These are phyloP conservation scores for Fusarium clavum DNA, from an alignment of 2,329 filamentous ascomycete genomes.

Conservation along the genomic window DNA sequence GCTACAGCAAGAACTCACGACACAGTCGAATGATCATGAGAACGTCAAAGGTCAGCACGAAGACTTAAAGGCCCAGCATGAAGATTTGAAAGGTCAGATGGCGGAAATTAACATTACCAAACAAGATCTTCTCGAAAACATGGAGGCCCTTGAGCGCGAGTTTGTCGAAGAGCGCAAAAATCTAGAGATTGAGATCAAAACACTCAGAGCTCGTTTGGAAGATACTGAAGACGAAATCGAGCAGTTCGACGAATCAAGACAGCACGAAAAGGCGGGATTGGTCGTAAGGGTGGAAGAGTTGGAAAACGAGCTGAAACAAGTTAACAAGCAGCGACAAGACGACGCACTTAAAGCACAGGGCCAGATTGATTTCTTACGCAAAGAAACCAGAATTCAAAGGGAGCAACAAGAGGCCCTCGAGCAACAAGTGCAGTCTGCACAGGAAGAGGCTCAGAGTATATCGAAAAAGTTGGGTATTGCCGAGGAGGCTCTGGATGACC, in stretches of 20 bases:
- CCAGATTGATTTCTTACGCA: slow-evolving; percentile 71
- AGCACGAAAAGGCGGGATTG: slow-evolving; percentile 79
- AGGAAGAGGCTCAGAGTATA: slow-evolving; percentile 65
- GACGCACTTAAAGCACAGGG: slow-evolving; percentile 69
- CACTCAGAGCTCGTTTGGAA: slow-evolving; percentile 81
- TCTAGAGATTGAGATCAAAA: slow-evolving; percentile 82
- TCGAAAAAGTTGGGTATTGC: slow-evolving; percentile 62
- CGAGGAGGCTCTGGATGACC: slow-evolving; percentile 64
- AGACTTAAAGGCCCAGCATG: slow-evolving; percentile 64
- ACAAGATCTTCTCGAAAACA: slow-evolving; percentile 91
- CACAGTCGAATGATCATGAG: slow-evolving; percentile 66
- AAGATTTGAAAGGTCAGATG: slow-evolving; percentile 73
- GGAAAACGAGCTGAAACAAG: slow-evolving; percentile 75
- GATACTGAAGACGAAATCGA: slow-evolving; percentile 94
- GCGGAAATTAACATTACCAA: slow-evolving; percentile 93
- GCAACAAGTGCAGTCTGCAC: slow-evolving; percentile 65
- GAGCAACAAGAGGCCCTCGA: slow-evolving; percentile 71
- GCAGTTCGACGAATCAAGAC: slow-evolving; percentile 81
- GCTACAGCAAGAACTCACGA: slow-evolving; percentile 76
- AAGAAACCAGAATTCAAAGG: slow-evolving; percentile 68
- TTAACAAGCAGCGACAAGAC: slow-evolving; percentile 68
- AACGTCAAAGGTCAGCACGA: slow-evolving; percentile 69
- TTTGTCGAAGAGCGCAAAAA: slow-evolving; percentile 87
- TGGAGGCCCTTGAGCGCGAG: slow-evolving; percentile 90
- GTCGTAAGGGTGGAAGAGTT: slow-evolving; percentile 76